Conservation (phyloP, 2,329 filamentous ascomycete genomes). For the Monosporascus sp. region DNA sequence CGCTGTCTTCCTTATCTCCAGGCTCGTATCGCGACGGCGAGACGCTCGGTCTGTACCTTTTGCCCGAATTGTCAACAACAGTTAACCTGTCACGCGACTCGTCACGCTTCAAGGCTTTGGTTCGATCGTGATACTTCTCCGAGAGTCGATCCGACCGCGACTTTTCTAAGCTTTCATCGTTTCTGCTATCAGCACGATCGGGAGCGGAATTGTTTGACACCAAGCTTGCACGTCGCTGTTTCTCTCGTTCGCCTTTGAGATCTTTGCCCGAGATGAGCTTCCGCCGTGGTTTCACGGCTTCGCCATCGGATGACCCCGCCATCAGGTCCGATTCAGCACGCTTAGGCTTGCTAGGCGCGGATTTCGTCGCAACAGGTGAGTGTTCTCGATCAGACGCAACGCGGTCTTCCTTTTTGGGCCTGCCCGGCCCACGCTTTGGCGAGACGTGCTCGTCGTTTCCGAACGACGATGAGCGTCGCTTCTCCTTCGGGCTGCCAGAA, state of each 20-base stretch:
- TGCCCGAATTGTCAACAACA: conserved; percentile 47
- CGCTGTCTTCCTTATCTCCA: conserved; percentile 48
- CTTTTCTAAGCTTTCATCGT: conserved; percentile 47
- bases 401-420: conserved; percentile 52
- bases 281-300: conserved; percentile 53
- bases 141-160: conserved; percentile 36
- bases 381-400: conserved; percentile 48
- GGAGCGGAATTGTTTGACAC: conserved; percentile 51
- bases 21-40: conserved; percentile 52
- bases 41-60: conserved; percentile 54
- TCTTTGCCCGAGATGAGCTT: conserved; percentile 62
- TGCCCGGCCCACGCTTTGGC: conserved; percentile 47
- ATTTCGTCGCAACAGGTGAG: conserved; percentile 45
- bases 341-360: conserved; percentile 42
- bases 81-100: conserved; percentile 53
- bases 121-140: conserved; percentile 55
- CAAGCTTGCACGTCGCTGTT: conserved; percentile 54
- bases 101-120: conserved; percentile 57
- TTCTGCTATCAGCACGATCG: conserved; percentile 46
- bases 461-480: conserved; percentile 40
- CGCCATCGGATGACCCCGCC: conserved; percentile 51
- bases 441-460: conserved; percentile 42
- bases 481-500: conserved; percentile 44
- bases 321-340: conserved; percentile 50
- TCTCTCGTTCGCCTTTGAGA: conserved; percentile 54